Percentiles rank a stretch among this genome's conserved stretches.
Evolutionary conservation across 2,329 filamentous ascomycete genomes (phyloP).

Genomic region (Proliferodiscus dingleyae): DNA sequence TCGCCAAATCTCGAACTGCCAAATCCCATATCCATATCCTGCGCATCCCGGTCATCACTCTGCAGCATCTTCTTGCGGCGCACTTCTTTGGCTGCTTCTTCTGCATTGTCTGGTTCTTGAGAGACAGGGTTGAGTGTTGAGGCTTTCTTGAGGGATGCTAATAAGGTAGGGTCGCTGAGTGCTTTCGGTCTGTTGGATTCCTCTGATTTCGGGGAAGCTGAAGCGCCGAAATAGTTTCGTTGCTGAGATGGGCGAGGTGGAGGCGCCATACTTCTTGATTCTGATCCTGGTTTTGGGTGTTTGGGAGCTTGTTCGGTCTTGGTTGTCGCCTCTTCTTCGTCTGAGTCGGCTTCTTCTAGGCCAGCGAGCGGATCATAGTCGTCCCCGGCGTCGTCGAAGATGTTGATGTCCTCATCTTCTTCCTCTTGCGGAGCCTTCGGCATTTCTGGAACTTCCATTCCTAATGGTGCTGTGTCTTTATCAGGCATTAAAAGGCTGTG

Average conservation of each 20-base stretch:
- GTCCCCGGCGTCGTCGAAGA: conserved; percentile 61
- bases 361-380: conserved; percentile 65
- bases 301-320: conserved; percentile 3
- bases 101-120: conserved; percentile 35
- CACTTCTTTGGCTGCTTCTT: conserved; percentile 55
- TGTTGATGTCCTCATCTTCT: conserved; percentile 55
- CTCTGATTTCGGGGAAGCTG: conserved; percentile 31
- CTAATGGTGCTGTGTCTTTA: conserved; percentile 52
- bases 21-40: conserved; percentile 93
- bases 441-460: conserved; percentile 61
- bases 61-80: conserved; percentile 71
- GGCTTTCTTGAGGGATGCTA: conserved; percentile 82
- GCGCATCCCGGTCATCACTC: conserved; percentile 70
- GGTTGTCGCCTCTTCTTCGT: conserved; percentile 30
- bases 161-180: conserved; percentile 69
- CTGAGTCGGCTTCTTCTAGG: conserved; percentile 40
- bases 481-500: conserved; percentile 47
- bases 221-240: conserved; percentile 59
- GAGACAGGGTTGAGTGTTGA: conserved; percentile 53
- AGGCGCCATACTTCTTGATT: conserved; percentile 38
- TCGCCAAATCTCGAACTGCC: conserved; percentile 83
- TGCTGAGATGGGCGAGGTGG: conserved; percentile 38
- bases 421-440: conserved; percentile 42
- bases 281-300: conserved; percentile 3
- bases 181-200: conserved; percentile 41